Base-by-base conservation (phyloP, 805 yeast species). In the Metschnikowia aberdeeniae region DNA sequence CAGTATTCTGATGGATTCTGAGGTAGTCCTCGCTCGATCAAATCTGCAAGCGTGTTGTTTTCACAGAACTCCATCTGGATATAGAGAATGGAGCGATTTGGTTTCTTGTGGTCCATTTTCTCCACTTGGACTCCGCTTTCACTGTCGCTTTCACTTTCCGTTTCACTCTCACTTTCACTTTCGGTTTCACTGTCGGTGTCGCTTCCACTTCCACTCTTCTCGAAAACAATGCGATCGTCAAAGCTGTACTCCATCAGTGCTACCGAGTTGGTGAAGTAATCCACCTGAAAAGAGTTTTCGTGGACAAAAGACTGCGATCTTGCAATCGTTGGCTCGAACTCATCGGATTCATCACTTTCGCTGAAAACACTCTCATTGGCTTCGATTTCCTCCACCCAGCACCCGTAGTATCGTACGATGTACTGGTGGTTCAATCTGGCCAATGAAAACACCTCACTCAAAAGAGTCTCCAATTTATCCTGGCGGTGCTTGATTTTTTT, bases 41-140 rank as follows among this genome's bases (percentile, higher is more conserved):
- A 68, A 65, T 93, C 96, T 42, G 78, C 77, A 26, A 93, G 66
- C 0, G 99, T 92, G 46, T 87, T 88, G 59, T 92, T 93, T 58
- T 93, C 99, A 66, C 99, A 93, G 57, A 93, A 93, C 63, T 93
- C 99, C 99, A 93, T 93, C 60, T 93, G 99, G 54, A 93, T 93
- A 61, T 87, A 93, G 27, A 93, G 66, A 0, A 95, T 89, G 43
- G 90, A 85, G 51, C 33, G 11, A 9, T 24, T 46, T 19, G 39
- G 13, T 24, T 4, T 17, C n/a, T 33, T 20, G 6, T 10, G 14
- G 29, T 41, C 44, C 14, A 33, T 41, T 13, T 34, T 39, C 33
- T 14, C 46, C 45, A 19, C 42, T n/a, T 11, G 4, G 19, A 22
- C 19, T 8, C 20, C 10, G 7, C 13, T 10, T 27, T 29, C 24